Base-by-base conservation (phyloP, 164 flowering plant genomes). In the Malania oleifera region DNA sequence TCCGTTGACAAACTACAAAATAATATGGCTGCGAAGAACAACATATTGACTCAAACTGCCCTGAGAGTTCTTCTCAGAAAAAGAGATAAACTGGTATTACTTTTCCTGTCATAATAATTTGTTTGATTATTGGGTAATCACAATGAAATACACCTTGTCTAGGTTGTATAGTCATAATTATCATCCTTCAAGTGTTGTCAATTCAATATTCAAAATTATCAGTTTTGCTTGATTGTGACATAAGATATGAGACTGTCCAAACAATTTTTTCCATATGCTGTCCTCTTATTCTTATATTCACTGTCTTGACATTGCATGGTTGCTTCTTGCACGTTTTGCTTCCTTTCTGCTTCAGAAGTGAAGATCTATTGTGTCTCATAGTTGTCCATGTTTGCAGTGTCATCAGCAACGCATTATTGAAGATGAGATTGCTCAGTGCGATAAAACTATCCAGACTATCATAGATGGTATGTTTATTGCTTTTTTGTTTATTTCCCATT, bases 361-460 rank as follows among this genome's bases (percentile, higher is more conserved):
- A 18, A 43, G 19, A 22, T 5, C 5, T 17, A 18, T 7, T 17
- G 5, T 17, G 19, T 18, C 18, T 43, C 5, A 2, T 43, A 20
- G 17, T 43, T 43, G 46, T 5, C 5, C 18, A 17, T 67, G 46
- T 54, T 62, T 73, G 64, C 73, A 86, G 89, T 63, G 65, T 63
- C 75, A 57, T 23, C 80, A 78, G 71, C 80, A 59, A 29, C 82
- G 85, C 12, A 37, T 39, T n/a, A 65, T 83, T 18, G 81, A 75
- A 49, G 85, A 83, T 67, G 79, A 82, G 67, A 75, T 83, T 71
- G 92, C 87, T 45, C 49, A 25, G 31, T 82, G 84, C 69, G 79
- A 83, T 49, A 74, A 61, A 60, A 67, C 63, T 24, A 75, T 86
- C 27, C 79, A 70, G 41, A 70, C 57, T 25, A 77, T 80, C 24